Percentiles rank a stretch among this genome's conserved stretches.
phyloP scores from a whole-genome alignment of 2,329 filamentous ascomycete genomes.

The Penicillium sp. region DNA sequence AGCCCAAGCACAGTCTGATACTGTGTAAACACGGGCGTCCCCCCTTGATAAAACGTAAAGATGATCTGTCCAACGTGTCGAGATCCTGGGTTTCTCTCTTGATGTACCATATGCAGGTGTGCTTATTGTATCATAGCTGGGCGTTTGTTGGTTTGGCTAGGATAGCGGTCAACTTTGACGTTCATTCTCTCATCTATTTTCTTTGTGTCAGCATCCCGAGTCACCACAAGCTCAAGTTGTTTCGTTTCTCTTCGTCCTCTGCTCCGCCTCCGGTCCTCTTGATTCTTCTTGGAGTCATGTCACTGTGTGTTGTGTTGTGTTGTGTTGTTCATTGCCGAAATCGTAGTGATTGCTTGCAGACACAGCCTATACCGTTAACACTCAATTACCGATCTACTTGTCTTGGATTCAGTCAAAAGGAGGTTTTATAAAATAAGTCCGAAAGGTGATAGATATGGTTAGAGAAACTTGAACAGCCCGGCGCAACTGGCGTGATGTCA shows the following conservation, averaged over 20 bases:
- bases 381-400: too few relatives aligned
- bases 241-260: not conserved
- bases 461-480: too few relatives aligned
- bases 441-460: too few relatives aligned
- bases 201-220: not conserved
- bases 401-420: too few relatives aligned
- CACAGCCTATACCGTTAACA: too few relatives aligned
- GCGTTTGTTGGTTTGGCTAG: conserved; percentile 1
- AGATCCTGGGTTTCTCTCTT: not conserved
- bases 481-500: too few relatives aligned
- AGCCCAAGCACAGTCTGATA: not conserved
- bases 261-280: too few relatives aligned
- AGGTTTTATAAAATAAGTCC: too few relatives aligned
- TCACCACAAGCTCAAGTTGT: not conserved
- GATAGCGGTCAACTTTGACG: not conserved
- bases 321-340: too few relatives aligned
- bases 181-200: conserved; percentile 2
- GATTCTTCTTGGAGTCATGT: too few relatives aligned
- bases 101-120: conserved; percentile 11
- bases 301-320: too few relatives aligned
- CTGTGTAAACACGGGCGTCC: not conserved
- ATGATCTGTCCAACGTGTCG: not conserved
- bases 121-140: conserved; percentile 12
- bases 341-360: too few relatives aligned
- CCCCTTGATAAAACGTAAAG: not conserved